phyloP scores from a whole-genome alignment of 192 early-diverging fungal genomes.

The Gaertneriomyces sp. region DNA sequence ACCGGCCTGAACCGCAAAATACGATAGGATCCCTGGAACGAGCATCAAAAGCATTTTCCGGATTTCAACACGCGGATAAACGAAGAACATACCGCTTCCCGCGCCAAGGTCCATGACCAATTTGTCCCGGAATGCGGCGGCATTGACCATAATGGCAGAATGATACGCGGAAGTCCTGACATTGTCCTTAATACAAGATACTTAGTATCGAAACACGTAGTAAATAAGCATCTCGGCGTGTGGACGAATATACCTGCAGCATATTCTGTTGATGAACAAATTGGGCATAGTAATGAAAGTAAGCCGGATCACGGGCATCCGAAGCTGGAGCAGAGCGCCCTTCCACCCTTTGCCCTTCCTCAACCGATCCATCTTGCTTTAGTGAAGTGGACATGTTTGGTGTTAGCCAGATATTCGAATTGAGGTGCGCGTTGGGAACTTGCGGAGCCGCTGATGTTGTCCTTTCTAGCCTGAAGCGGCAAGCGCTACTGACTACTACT shows the following conservation, averaged over 20 bases:
- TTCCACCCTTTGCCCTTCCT: no score
- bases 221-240: no score
- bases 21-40: slow-evolving; percentile 78
- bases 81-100: slow-evolving; percentile 16
- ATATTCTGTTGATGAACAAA: slow-evolving; percentile 77
- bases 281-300: slow-evolving; percentile 65
- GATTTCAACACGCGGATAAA: no score
- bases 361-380: no score
- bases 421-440: no score
- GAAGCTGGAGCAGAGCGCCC: slow-evolving; percentile 6
- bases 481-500: no score
- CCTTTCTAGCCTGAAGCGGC: no score
- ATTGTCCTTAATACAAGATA: slow-evolving; percentile 59
- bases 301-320: slow-evolving; percentile 41
- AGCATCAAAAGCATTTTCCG: no score
- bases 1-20: slow-evolving; percentile 91
- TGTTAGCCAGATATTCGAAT: no score
- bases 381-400: no score
- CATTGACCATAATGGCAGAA: slow-evolving; percentile 83
- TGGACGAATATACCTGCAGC: slow-evolving; percentile 4
- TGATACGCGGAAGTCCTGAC: slow-evolving; percentile 94
- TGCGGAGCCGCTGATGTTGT: no score
- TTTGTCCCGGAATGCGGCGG: slow-evolving; percentile 69
- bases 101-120: slow-evolving; percentile 87
- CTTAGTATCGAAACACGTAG: no score